phyloP scores from a whole-genome alignment of 2,329 filamentous ascomycete genomes.

The Xylaria sp. region DNA sequence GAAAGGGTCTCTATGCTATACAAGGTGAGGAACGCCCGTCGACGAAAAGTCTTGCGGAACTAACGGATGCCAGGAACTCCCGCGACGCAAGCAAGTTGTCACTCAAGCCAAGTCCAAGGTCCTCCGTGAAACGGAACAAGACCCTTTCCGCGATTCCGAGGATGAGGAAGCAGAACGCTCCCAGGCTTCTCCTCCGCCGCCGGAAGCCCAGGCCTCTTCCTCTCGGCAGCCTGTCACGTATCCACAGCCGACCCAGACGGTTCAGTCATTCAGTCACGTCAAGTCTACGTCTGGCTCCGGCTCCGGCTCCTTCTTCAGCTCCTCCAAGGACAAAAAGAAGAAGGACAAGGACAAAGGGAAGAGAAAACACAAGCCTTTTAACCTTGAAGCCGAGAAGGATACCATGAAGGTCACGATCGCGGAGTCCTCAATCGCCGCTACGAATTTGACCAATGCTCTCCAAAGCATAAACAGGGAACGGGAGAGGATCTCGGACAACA shows the following conservation, averaged over 20 bases:
- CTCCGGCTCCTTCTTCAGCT: slow-evolving; percentile 45
- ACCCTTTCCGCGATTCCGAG: slow-evolving; percentile 70
- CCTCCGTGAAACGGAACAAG: slow-evolving; percentile 73
- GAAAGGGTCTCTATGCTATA: slow-evolving; percentile 80
- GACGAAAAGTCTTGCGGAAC: neutral
- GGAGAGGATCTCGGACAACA: slow-evolving; percentile 85
- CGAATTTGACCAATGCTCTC: slow-evolving; percentile 83
- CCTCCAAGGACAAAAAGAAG: slow-evolving; percentile 54
- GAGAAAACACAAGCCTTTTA: slow-evolving; percentile 70
- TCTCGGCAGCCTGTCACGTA: slow-evolving; percentile 34
- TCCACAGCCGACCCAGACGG: slow-evolving; percentile 34
- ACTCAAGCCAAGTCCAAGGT: slow-evolving; percentile 82
- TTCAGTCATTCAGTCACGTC: slow-evolving; percentile 45
- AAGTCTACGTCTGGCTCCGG: slow-evolving; percentile 40
- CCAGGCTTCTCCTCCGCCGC: slow-evolving; percentile 36
- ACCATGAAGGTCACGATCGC: slow-evolving; percentile 88
- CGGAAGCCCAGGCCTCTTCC: slow-evolving; percentile 35
- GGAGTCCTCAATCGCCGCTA: slow-evolving; percentile 86
- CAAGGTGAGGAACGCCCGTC: slow-evolving; percentile 46
- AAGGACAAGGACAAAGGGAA: slow-evolving; percentile 57
- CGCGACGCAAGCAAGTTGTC: slow-evolving; percentile 69
- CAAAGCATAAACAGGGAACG: slow-evolving; percentile 89
- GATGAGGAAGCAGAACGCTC: slow-evolving; percentile 56
- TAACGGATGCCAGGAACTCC: slow-evolving; percentile 54
- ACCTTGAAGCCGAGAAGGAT: slow-evolving; percentile 83